These are phyloP conservation scores for Nidula microcarpa DNA, from an alignment of 768 basidiomycete genomes.

Conservation along the genomic window DNA sequence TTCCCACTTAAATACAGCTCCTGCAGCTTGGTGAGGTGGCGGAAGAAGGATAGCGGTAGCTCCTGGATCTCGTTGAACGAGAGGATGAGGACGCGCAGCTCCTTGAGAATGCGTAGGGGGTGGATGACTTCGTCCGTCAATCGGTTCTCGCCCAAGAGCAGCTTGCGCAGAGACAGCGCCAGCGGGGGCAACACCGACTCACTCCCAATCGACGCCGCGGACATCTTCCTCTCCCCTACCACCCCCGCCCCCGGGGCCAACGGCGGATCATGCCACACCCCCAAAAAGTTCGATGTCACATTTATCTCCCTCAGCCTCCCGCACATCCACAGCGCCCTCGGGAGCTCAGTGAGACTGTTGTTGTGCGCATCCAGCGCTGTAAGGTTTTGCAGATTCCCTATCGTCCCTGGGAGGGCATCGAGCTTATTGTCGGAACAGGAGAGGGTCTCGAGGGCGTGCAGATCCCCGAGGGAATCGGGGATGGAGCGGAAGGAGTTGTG, in stretches of 20 bases:
- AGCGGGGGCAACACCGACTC: conserved; percentile 29
- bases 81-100: conserved; percentile 81
- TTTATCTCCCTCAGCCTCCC: conserved; percentile 70
- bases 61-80: conserved; percentile 95
- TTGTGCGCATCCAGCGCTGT: conserved; percentile 83
- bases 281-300: conserved; percentile 83
- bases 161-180: conserved; percentile 64
- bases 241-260: too few species aligned
- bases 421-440: conserved; percentile 90
- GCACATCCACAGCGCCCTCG: conserved; percentile 84
- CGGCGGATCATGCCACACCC: conserved; percentile 61
- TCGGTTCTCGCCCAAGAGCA: conserved; percentile 89
- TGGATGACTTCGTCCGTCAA: conserved; percentile 78
- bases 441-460: conserved; percentile 65
- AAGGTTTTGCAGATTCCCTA: conserved; percentile 75
- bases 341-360: conserved; percentile 80
- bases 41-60: conserved; percentile 74
- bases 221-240: conserved; percentile 22
- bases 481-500: conserved; percentile 84
- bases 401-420: conserved; percentile 65
- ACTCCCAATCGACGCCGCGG: conserved; percentile 16
- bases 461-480: conserved; percentile 76
- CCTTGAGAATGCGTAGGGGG: conserved; percentile 71
- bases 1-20: conserved; percentile 96
- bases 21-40: conserved; percentile 65